phyloP scores from a whole-genome alignment of 202 grass and related monocot species.

The Setaria italica region DNA sequence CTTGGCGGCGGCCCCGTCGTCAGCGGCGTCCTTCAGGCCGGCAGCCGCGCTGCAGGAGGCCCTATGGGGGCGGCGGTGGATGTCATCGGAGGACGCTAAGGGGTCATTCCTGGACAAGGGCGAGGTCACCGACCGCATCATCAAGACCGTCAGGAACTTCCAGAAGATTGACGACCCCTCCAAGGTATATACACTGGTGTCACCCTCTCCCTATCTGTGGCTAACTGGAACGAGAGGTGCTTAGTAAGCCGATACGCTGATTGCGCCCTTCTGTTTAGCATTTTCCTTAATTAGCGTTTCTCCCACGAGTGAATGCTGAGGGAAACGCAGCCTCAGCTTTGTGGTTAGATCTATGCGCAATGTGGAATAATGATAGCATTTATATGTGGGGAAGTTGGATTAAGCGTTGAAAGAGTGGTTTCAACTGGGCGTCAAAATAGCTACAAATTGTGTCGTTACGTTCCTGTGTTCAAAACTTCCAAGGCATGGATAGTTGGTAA shows the following conservation, averaged over 20 bases:
- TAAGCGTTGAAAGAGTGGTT: background rate
- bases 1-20: slow-evolving; percentile 47
- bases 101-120: slow-evolving; percentile 83
- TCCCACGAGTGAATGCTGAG: background rate
- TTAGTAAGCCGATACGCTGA: background rate
- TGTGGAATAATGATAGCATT: slow-evolving; percentile 3
- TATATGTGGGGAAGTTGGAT: background rate
- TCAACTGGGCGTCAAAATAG: background rate
- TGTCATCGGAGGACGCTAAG: slow-evolving; percentile 70
- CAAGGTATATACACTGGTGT: slow-evolving; percentile 53
- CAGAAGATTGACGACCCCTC: slow-evolving; percentile 69
- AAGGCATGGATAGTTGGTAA: background rate
- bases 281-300: background rate
- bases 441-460: background rate
- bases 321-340: background rate
- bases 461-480: background rate
- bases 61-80: slow-evolving; percentile 52
- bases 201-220: background rate
- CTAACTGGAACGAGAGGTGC: background rate
- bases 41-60: slow-evolving; percentile 52
- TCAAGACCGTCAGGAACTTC: slow-evolving; percentile 81
- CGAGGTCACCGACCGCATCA: slow-evolving; percentile 77
- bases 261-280: background rate
- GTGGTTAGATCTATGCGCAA: slow-evolving; percentile 20
- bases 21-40: slow-evolving; percentile 39